Base-by-base conservation (phyloP, 2,329 filamentous ascomycete genomes). In the Calonectria leucothoes region DNA sequence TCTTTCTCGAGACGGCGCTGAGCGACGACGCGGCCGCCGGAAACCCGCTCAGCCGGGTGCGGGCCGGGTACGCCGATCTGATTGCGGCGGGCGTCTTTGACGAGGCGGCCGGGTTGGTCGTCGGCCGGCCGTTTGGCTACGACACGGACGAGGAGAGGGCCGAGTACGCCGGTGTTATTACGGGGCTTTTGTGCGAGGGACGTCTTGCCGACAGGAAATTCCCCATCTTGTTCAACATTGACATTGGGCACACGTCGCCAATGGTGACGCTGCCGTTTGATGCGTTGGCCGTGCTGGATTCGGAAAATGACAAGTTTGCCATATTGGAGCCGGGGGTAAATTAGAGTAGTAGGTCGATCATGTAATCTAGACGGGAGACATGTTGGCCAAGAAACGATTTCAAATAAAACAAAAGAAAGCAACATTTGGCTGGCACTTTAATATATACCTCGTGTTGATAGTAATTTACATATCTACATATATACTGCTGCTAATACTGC, bases 71-170 rank as follows among this genome's bases (percentile, higher is more conserved):
- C 37, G 85, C 85, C 0, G 86, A 88, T 69, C 77, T 88, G 23
- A 82, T 86, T 15, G 83, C 85, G 0, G 80, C 82, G 2, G 86
- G 86, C 1, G 83, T 85, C 2, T 86, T 88, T 69, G 84, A 86
- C 1, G 82, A 85, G 5, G 84, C 81, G 0, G 82, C 82, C 0
- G 86, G 87, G 0, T 49, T 88, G 42, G 84, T 87, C 6, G 79
- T 88, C 1, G 86, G 86, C 6, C 72, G 86, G 27, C 82, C 84
- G 1, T 86, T 82, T 67, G 85, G 86, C 2, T 87, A 88, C 57
- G 81, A 86, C 31, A 76, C 82, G 1, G 76, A 78, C 0, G 77
- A 82, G 33, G 73, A 77, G 55, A 77, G 81, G 48, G 76, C 77
- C 17, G 65, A 79, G 55, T 84, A 85, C 66, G 78, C 77, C 7